Percentiles rank a stretch among this genome's conserved stretches.
phyloP scores from a whole-genome alignment of 2,329 filamentous ascomycete genomes.

The Cytospora paraplurivora region DNA sequence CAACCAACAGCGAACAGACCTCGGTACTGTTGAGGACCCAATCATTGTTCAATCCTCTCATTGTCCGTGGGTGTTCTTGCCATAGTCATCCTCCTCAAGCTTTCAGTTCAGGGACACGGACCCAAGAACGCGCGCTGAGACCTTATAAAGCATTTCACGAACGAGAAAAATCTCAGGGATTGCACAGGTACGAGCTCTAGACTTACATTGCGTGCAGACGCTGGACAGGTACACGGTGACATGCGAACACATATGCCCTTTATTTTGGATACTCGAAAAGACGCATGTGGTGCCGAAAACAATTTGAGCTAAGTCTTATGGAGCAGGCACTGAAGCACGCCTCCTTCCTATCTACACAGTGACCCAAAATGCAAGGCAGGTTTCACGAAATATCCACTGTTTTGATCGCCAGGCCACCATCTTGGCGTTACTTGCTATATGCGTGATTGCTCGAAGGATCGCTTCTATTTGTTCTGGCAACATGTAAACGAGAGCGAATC shows the following conservation, averaged over 20 bases:
- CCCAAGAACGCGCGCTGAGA: background rate
- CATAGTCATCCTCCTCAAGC: background rate
- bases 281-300: background rate
- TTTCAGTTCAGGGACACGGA: background rate
- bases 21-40: background rate
- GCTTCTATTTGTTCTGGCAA: no score
- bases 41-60: background rate
- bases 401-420: background rate
- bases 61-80: background rate
- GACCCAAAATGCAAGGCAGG: background rate
- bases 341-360: background rate
- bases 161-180: background rate
- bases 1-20: conserved; percentile 12
- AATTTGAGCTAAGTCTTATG: background rate
- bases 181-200: background rate
- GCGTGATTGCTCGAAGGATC: background rate
- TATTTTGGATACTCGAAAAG: background rate
- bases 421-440: background rate
- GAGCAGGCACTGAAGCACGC: background rate
- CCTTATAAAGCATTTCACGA: background rate
- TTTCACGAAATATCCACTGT: background rate
- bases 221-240: background rate
- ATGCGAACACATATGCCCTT: background rate
- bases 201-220: background rate
- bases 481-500: no score